Conservation (phyloP, 495 filamentous ascomycete genomes). For the Entonaema liquescens region DNA sequence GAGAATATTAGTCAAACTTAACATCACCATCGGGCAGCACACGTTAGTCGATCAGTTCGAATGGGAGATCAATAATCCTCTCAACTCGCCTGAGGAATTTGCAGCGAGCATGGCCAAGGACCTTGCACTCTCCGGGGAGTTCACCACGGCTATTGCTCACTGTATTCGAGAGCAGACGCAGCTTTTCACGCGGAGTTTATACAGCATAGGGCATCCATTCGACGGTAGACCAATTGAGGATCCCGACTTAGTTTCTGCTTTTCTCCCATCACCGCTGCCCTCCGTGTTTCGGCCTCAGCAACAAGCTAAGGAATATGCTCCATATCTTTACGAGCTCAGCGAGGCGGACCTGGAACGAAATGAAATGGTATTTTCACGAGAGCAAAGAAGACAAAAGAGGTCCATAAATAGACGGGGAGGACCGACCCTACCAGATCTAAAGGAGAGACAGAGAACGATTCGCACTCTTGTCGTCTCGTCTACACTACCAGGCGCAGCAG, state of each 20-base stretch:
- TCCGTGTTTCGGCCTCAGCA: slow-evolving; percentile 88
- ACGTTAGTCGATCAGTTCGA: slow-evolving; percentile 97
- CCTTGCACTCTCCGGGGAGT: slow-evolving; percentile 92
- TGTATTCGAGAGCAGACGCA: slow-evolving; percentile 95
- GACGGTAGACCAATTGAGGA: slow-evolving; percentile 94
- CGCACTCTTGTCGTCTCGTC: slow-evolving; percentile 90
- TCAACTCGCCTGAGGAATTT: slow-evolving; percentile 94
- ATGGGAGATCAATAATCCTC: slow-evolving; percentile 96
- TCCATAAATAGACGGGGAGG: slow-evolving; percentile 94
- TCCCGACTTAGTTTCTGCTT: slow-evolving; percentile 81
- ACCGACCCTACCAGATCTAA: slow-evolving; percentile 93
- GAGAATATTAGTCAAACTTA: slow-evolving; percentile 92
- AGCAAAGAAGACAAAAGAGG: slow-evolving; percentile 92
- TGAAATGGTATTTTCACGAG: slow-evolving; percentile 90
- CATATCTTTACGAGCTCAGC: slow-evolving; percentile 91
- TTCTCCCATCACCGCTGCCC: slow-evolving; percentile 84
- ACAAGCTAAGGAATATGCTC: slow-evolving; percentile 89
- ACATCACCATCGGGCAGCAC: slow-evolving; percentile 96
- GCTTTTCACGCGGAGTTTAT: slow-evolving; percentile 91
- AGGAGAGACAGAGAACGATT: slow-evolving; percentile 91
- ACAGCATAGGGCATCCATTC: slow-evolving; percentile 91
- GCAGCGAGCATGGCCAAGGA: slow-evolving; percentile 87
- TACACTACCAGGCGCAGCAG: slow-evolving; percentile 85
- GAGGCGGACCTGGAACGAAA: slow-evolving; percentile 90
- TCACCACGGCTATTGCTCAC: slow-evolving; percentile 96